Evolutionary conservation across 2,329 filamentous ascomycete genomes (phyloP), one percentile per base, ranked within the genome.

Genomic region (Ascochyta lentis): DNA sequence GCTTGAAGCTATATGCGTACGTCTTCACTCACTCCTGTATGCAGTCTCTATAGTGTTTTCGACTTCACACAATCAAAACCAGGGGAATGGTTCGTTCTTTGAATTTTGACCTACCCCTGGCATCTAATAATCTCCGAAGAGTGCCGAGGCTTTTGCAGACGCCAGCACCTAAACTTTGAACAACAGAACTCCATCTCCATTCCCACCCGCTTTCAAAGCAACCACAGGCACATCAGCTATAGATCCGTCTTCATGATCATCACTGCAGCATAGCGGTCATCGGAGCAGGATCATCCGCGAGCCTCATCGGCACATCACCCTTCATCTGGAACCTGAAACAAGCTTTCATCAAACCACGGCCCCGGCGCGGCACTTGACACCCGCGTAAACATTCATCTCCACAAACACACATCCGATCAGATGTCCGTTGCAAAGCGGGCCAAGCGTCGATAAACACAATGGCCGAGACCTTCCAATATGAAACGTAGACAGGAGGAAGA

Each of bases 311-410:
- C 19, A 53, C 15, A 39, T 48, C 45, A 40, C 35, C 56, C 50
- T 57, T 57, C 56, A 61, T 61, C 29, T 37, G 29, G 31, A 42
- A 49, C 37, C n/a, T 57, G 48, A 61, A 54, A 59, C 59, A 54
- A 33, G 49, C 52, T 49, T 52, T 44, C 53, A 58, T 41, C 41
- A 54, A 59, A 34, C 46, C 47, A 42, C 35, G 34, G 19, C 50
- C 34, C 49, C 24, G 39, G 37, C 49, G 26, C 50, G 46, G 54
- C 40, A 49, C 16, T 37, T 52, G 13, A 48, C 35, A 43, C 24
- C 33, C 45, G 34, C 9, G 29, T 35, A 24, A 39, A 23, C 27
- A 22, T 19, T 57, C 53, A 59, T 59, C 49, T 54, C 44, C 58
- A 57, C 58, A 38, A 43, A 43, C 29, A 38, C 24, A 26, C 16